Base-by-base conservation (phyloP, 2,329 filamentous ascomycete genomes). In the Didymella lethalis region DNA sequence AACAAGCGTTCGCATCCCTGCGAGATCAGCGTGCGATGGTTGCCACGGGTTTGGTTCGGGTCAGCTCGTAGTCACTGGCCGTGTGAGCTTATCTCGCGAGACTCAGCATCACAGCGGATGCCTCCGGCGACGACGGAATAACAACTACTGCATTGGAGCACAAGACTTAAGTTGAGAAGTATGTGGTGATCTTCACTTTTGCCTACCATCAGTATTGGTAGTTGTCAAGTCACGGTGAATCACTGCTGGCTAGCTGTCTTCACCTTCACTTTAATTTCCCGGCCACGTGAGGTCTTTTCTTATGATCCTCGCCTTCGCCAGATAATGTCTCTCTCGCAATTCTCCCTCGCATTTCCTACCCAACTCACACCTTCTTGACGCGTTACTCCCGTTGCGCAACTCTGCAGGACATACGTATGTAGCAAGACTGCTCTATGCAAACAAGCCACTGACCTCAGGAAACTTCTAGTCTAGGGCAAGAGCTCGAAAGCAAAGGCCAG, bases 231-330 rank as follows among this genome's bases (percentile, higher is more conserved):
- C 5, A 28, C 18, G 4, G 34, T 48, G 45, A 54, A 48, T 26
- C 36, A 20, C 26, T 25, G 29, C 14, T 28, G n/a, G 41, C 16
- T 38, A 14, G 16, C 47, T 7, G 20, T 7, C 26, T 43, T 54
- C 56, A 51, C 47, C n/a, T 57, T 51, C 54, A 59, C 56, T 29
- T 54, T 40, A 20, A 59, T 50, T 29, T 34, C 4, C 29, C 14
- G 31, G 48, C 44, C 54, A 48, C 54, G 44, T 57, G 54, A 32
- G 11, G n/a, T 3, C 14, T n/a, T n/a, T 44, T 52, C 4, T 52
- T 43, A 26, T 48, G 16, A 25, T 28, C 4, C 11, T 3, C 7
- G 29, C 53, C 18, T 7, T 26, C 25, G 29, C 26, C n/a, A 18
- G 14, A 28, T 26, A 11, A 34, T 7, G 28, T 4, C 26, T 45